Evolutionary conservation across 495 filamentous ascomycete species (phyloP).

Genomic region (Cercophora newfieldiana): DNA sequence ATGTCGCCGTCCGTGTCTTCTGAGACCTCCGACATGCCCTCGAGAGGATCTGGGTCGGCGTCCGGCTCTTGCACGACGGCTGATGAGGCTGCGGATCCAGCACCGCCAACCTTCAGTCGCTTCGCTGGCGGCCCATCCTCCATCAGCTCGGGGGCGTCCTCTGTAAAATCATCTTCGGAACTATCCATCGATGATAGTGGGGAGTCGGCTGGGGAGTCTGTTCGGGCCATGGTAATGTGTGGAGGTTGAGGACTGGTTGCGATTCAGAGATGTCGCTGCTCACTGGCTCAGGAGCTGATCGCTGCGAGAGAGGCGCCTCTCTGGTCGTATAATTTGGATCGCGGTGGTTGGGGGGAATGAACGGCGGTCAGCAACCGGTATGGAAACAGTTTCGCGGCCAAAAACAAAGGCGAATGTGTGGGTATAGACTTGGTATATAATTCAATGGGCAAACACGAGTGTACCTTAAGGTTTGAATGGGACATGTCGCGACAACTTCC

Average conservation of each 20-base stretch:
- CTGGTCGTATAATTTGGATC: background rate
- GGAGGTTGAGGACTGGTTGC: background rate
- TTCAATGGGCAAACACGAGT: background rate
- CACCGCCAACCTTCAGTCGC: slow-evolving; percentile 46
- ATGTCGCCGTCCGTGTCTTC: slow-evolving; percentile 85
- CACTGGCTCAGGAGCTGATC: slow-evolving; percentile 1
- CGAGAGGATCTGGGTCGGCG: slow-evolving; percentile 39
- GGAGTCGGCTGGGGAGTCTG: slow-evolving; percentile 36
- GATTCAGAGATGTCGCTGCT: background rate
- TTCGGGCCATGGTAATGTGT: slow-evolving; percentile 29
- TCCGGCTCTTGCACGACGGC: slow-evolving; percentile 46
- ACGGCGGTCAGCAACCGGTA: background rate
- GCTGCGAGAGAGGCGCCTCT: no score
- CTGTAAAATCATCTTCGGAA: slow-evolving; percentile 50
- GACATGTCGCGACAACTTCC: background rate
- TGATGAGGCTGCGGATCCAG: slow-evolving; percentile 47
- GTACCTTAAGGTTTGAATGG: background rate
- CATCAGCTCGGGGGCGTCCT: slow-evolving; percentile 41
- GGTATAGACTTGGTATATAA: background rate
- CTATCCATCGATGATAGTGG: slow-evolving; percentile 46
- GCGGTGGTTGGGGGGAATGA: background rate
- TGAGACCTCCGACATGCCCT: slow-evolving; percentile 64
- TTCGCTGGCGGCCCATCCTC: slow-evolving; percentile 51
- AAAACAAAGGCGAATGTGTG: no score
- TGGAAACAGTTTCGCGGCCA: background rate